Evolutionary conservation across 306 rosid genomes (phyloP), one percentile per base, ranked within the genome.

Genomic region (Macrotyloma uniflorum): DNA sequence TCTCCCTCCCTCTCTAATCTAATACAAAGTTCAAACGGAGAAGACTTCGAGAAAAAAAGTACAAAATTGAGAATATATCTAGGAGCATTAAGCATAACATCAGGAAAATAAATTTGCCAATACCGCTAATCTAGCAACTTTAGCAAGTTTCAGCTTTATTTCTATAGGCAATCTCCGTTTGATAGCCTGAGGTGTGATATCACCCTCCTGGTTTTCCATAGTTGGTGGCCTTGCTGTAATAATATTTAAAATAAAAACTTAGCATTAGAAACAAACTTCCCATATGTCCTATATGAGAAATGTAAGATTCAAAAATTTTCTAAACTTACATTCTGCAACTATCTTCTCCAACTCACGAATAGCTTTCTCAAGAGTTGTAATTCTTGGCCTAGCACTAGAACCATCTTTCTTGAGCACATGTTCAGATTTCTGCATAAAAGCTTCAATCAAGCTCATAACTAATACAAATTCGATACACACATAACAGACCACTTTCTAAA

Each of bases 71-170:
- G 16, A 12, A 20, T 53, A 19, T 76, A 33, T 79, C 62, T 35
- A 57, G 32, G 71, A 57, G 67, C 84, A 75, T 54, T 49, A 71
- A 57, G 67, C 82, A 80, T 54, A 32, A 79, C 74, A 58, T 23
- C 51, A 40, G 68, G 33, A 83, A 57, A 78, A 46, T 36, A 67
- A 70, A 70, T 54, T 32, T 42, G 54, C 18, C 55, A 76, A 68
- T 91, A 95, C 99, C 93, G 96, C 98, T 87, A 95, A 70, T 87
- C 98, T 87, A 72, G 99, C 99, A 81, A 95, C 98, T 93, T 93
- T 95, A 74, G 98, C 97, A 84, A 95, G 99, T 88, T 89, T 95
- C 83, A 85, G 86, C 88, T 91, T 95, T 83, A 95, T 83, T 84
- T 95, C 99, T 85, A 96, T 88, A 9, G 99, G 99, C 85, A 95